Percentiles rank a stretch among this genome's conserved stretches.
phyloP scores from a whole-genome alignment of 108 stramenopile genomes.

The Cyclotella sp. region DNA sequence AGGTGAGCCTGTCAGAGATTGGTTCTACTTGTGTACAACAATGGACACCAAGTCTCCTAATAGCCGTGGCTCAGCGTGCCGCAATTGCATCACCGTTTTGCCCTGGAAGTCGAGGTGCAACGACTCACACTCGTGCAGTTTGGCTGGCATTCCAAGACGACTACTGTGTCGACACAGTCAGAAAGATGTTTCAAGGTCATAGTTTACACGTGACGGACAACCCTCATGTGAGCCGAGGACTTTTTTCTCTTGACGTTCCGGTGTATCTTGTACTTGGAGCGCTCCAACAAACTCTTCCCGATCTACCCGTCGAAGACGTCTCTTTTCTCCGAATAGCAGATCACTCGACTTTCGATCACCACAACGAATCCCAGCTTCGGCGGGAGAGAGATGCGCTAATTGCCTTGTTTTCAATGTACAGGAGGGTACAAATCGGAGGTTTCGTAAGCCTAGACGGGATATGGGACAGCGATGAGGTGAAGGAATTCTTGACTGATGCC shows the following conservation, averaged over 20 bases:
- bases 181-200: constrained; percentile 5
- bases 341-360: neutral
- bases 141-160: constrained; percentile 24
- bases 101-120: no score
- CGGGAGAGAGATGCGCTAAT: neutral
- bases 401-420: constrained; percentile 20
- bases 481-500: constrained; percentile 15
- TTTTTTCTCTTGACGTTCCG: constrained; percentile 4
- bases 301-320: constrained; percentile 7
- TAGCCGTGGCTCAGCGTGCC: constrained; percentile 2
- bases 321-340: constrained; percentile 6
- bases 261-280: constrained; percentile 5
- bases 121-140: constrained; percentile 24
- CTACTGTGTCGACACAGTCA: constrained; percentile 4
- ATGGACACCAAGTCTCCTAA: neutral
- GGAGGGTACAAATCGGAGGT: constrained; percentile 6
- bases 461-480: constrained; percentile 2
- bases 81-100: neutral
- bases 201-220: constrained; percentile 8
- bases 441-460: constrained; percentile 5
- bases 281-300: neutral
- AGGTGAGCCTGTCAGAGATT: no score
- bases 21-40: no score
- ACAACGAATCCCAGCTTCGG: neutral
- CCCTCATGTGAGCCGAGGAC: no score